Conservation (phyloP, 2,329 filamentous ascomycete genomes). For the Tothia fuscella region DNA sequence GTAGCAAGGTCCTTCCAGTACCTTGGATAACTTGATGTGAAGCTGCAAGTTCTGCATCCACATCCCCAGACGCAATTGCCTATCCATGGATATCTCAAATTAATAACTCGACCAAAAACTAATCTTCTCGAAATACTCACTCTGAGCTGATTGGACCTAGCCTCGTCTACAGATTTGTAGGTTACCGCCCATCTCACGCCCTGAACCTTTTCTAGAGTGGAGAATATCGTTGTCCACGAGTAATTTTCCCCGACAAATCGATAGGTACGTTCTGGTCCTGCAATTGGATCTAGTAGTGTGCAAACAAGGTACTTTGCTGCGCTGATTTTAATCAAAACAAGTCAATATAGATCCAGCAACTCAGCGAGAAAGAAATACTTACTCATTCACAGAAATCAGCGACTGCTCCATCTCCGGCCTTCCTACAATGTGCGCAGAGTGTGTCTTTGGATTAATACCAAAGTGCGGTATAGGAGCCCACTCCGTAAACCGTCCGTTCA, state of each 20-base stretch:
- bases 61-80: neutral
- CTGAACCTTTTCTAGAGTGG: neutral
- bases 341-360: neutral
- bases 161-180: neutral
- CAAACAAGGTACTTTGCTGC: neutral
- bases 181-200: neutral
- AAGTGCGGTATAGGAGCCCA: neutral
- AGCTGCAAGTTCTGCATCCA: neutral
- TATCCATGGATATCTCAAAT: too few relatives aligned
- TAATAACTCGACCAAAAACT: too few relatives aligned
- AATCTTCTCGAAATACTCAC: too few relatives aligned
- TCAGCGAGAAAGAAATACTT: neutral
- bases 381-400: neutral
- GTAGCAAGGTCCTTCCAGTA: neutral
- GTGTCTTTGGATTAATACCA: neutral
- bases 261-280: neutral
- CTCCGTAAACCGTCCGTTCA: neutral
- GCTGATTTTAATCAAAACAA: neutral
- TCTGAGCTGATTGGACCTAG: too few relatives aligned
- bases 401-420: neutral
- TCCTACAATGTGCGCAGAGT: neutral
- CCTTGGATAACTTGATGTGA: neutral
- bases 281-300: neutral
- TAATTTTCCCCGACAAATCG: neutral
- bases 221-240: neutral